Conservation (phyloP, 331 rosid species). For the Ulmus americana region DNA sequence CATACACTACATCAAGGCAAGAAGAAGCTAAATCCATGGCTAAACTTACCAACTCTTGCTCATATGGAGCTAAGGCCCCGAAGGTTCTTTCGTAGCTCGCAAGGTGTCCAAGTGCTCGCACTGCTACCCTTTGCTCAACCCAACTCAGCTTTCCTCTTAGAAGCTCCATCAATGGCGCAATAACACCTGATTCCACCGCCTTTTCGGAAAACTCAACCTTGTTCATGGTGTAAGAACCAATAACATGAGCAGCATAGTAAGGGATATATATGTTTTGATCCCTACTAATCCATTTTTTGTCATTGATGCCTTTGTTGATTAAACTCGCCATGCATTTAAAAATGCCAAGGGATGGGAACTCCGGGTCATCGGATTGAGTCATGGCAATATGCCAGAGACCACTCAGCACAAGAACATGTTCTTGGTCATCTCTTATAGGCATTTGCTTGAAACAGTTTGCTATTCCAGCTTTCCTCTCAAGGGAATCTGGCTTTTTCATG, state of each 20-base stretch:
- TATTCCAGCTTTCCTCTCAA: conserved; percentile 35
- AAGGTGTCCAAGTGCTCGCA: conserved; percentile 74
- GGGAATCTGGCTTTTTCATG: conserved; percentile 46
- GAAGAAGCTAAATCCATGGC: conserved; percentile 55
- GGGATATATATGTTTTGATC: conserved; percentile 75
- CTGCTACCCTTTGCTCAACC: conserved; percentile 81
- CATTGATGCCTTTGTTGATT: conserved; percentile 39
- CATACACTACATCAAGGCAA: conserved; percentile 45
- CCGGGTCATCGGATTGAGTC: conserved; percentile 66
- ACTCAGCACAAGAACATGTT: conserved; percentile 52
- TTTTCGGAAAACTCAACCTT: conserved; percentile 50
- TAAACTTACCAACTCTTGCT: conserved; percentile 47
- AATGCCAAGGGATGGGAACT: conserved; percentile 75
- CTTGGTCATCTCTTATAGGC: conserved; percentile 37
- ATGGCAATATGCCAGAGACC: conserved; percentile 69
- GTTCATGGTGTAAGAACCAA: conserved; percentile 86
- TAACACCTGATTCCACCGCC: conserved; percentile 63
- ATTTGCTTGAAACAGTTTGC: conserved; percentile 44
- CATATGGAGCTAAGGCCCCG: conserved; percentile 36
- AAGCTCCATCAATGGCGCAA: conserved; percentile 64
- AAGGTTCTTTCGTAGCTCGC: conserved; percentile 67
- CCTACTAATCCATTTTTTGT: conserved; percentile 51
- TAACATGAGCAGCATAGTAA: conserved; percentile 80
- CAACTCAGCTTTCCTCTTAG: conserved; percentile 60
- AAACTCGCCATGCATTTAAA: conserved; percentile 70